A percentile compares a stretch with the other conserved stretches of the same genome.
phyloP scores from a whole-genome alignment of 2,329 filamentous ascomycete genomes.

The Xylariaceae sp. region DNA sequence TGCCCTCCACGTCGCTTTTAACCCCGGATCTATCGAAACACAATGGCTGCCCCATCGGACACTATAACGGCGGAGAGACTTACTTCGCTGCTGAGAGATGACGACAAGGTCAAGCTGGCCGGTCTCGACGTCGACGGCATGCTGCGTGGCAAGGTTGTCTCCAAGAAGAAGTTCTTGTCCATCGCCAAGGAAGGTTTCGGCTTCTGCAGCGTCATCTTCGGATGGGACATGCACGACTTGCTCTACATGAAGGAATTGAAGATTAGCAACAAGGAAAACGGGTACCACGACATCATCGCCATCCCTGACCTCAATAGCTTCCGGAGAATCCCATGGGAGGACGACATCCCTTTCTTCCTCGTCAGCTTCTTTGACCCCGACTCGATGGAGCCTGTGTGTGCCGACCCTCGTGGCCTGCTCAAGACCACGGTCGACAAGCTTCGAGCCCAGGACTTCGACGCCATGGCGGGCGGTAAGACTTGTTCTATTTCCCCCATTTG shows the following conservation, averaged over 20 bases:
- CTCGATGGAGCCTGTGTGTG: slow-evolving; percentile 55
- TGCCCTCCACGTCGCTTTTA: too few relatives aligned
- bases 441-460: slow-evolving; percentile 56
- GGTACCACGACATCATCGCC: slow-evolving; percentile 70
- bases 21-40: too few relatives aligned
- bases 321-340: slow-evolving; percentile 73
- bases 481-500: too few relatives aligned
- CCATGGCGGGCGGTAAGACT: slow-evolving; percentile 74
- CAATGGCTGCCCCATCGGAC: slow-evolving; percentile 27
- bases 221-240: slow-evolving; percentile 84
- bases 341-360: slow-evolving; percentile 69
- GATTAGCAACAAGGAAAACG: slow-evolving; percentile 74
- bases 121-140: slow-evolving; percentile 73
- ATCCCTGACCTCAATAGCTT: slow-evolving; percentile 65
- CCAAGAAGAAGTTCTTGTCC: slow-evolving; percentile 77
- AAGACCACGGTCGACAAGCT: slow-evolving; percentile 56
- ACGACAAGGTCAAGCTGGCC: slow-evolving; percentile 69
- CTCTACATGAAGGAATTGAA: slow-evolving; percentile 71
- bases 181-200: slow-evolving; percentile 70
- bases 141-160: slow-evolving; percentile 72
- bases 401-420: slow-evolving; percentile 66
- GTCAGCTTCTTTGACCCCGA: slow-evolving; percentile 70
- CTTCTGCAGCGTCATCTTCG: slow-evolving; percentile 79
- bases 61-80: slow-evolving; percentile 53
- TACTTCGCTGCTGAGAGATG: slow-evolving; percentile 55